These are phyloP conservation scores for Nepenthes mirabilis DNA, from an alignment of 148 eudicot species.

Conservation along the genomic window DNA sequence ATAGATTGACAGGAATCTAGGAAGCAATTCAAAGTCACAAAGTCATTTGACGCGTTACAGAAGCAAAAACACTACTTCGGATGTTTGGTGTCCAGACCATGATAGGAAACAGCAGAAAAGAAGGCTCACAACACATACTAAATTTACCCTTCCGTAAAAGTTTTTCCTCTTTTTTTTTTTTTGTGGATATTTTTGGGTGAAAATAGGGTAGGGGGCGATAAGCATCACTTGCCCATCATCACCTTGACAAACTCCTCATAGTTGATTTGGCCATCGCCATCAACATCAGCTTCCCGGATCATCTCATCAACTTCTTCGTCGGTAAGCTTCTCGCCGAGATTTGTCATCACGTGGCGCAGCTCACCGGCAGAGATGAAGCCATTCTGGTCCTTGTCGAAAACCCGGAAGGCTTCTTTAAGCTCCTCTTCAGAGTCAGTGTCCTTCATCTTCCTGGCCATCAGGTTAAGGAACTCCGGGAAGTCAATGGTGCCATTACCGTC, in stretches of 20 bases:
- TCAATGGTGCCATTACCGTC: constrained; percentile 69
- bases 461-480: constrained; percentile 70
- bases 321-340: constrained; percentile 72
- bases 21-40: too few species aligned
- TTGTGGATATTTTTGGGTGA: background rate
- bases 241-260: constrained; percentile 76
- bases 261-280: constrained; percentile 76
- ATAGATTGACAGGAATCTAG: too few species aligned
- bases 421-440: constrained; percentile 83
- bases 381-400: constrained; percentile 74
- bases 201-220: background rate
- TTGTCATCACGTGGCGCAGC: constrained; percentile 84
- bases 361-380: constrained; percentile 83
- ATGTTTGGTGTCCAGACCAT: too few species aligned
- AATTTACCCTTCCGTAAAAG: background rate
- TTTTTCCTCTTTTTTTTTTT: background rate
- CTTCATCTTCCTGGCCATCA: constrained; percentile 79
- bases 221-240: constrained; percentile 51
- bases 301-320: constrained; percentile 83
- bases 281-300: constrained; percentile 75
- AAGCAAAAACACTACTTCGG: too few species aligned
- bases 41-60: too few species aligned
- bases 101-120: too few species aligned
- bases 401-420: constrained; percentile 73
- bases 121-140: too few species aligned